Conservation (phyloP, 1,139 yeast species). For the Magnusiomyces clavatus region DNA sequence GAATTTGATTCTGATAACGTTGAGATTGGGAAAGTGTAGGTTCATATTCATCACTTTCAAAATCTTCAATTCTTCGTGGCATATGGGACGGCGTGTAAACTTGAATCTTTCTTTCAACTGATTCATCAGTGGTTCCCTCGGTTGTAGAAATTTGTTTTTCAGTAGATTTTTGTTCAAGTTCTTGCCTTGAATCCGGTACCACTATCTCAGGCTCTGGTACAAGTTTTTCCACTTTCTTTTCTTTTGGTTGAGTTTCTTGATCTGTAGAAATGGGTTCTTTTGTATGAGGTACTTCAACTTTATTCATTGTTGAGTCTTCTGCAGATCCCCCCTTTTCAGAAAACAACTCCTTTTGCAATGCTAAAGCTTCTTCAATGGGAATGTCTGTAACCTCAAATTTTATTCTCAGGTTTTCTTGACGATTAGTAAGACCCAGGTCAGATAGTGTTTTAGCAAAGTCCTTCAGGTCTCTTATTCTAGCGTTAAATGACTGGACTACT, state of each 20-base stretch:
- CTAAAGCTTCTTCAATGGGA: slow-evolving; percentile 20
- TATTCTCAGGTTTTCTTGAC: slow-evolving; percentile 22
- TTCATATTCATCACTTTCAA: slow-evolving; percentile 16
- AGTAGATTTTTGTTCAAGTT: background rate
- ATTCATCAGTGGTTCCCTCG: background rate
- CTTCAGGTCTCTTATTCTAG: slow-evolving; percentile 17
- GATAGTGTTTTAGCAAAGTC: slow-evolving; percentile 20
- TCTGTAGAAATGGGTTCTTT: too few species aligned
- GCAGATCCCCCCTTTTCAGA: background rate
- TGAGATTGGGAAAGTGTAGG: slow-evolving; percentile 12
- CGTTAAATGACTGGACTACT: slow-evolving; percentile 23
- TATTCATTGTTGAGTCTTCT: too few species aligned
- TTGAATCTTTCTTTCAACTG: slow-evolving; percentile 15
- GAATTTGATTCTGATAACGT: slow-evolving; percentile 17
- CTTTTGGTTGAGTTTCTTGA: too few species aligned
- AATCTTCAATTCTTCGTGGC: slow-evolving; percentile 18
- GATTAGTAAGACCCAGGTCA: slow-evolving; percentile 23
- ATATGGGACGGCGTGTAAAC: slow-evolving; percentile 20
- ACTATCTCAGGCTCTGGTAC: too few species aligned
- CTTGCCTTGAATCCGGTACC: background rate
- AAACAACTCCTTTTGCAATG: slow-evolving; percentile 15
- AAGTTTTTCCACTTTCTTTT: too few species aligned
- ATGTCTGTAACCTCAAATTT: slow-evolving; percentile 21
- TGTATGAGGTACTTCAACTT: too few species aligned
- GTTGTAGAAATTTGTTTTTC: background rate